A percentile compares a stretch with the other conserved stretches of the same genome.
Conservation (phyloP, 73 alveolate genomes). For the Paramecium pentaurelia region DNA sequence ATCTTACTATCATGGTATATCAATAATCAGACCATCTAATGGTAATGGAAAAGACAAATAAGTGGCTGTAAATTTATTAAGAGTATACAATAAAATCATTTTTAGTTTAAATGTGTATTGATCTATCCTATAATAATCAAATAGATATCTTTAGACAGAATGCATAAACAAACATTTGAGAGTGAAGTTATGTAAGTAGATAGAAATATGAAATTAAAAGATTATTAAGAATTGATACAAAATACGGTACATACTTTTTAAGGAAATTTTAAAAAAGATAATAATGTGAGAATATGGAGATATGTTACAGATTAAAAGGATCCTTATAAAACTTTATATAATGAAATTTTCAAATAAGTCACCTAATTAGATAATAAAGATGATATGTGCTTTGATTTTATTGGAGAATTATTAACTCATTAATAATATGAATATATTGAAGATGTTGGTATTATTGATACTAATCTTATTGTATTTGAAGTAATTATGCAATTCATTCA, state of each 20-base stretch:
- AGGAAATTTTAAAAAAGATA: not conserved
- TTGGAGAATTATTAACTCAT: not conserved
- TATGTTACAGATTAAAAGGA: not conserved
- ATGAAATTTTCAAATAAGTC: not conserved
- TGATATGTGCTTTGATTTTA: not conserved
- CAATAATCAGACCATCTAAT: not conserved
- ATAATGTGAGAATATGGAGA: slow-evolving; percentile 31
- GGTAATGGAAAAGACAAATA: not conserved
- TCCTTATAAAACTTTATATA: not conserved
- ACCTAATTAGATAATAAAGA: not conserved
- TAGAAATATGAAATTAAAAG: not conserved
- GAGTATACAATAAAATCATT: not conserved
- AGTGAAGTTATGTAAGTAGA: not conserved
- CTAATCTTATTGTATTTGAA: not conserved
- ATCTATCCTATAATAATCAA: not conserved
- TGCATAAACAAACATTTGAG: not conserved
- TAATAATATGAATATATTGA: slow-evolving; percentile 5
- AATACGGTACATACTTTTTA: not conserved
- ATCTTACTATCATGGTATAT: not conserved
- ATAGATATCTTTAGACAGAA: not conserved
- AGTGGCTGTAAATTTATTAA: not conserved
- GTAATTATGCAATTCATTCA: not conserved
- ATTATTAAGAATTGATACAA: not conserved
- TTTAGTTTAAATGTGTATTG: not conserved
- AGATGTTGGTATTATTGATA: not conserved